These are phyloP conservation scores for Stemphylium lycopersici DNA, from an alignment of 2,329 filamentous ascomycete genomes.

Conservation along the genomic window DNA sequence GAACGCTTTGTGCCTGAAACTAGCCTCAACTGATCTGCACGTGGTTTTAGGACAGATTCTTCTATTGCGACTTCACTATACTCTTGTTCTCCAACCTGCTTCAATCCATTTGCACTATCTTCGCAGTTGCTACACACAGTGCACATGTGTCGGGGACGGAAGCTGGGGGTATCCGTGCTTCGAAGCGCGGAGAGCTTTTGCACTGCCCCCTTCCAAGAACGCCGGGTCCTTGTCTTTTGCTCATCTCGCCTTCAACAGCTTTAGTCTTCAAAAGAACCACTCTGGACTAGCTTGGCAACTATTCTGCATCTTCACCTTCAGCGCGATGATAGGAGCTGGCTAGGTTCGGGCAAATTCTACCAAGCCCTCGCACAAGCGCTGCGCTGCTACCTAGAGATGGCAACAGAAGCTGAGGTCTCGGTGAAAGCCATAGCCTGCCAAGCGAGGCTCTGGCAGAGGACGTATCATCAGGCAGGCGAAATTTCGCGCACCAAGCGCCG, in stretches of 20 bases:
- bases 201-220: conserved; percentile 22
- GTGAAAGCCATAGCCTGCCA: conserved; percentile 4
- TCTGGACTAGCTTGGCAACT: conserved; percentile 7
- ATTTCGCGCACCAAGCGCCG: conserved; percentile 24
- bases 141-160: background rate
- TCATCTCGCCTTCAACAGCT: conserved; percentile 10
- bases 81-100: background rate
- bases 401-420: background rate
- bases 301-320: background rate
- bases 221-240: conserved; percentile 12
- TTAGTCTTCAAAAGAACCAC: conserved; percentile 7
- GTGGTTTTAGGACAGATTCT: background rate
- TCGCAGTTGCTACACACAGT: background rate
- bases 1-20: background rate
- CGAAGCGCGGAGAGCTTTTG: conserved; percentile 8
- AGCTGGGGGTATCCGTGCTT: conserved; percentile 4
- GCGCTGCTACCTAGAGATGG: conserved; percentile 3
- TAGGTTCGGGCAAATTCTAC: conserved; percentile 5
- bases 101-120: too few species aligned
- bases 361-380: conserved; percentile 1
- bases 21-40: background rate
- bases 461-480: conserved; percentile 10
- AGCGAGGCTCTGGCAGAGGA: conserved; percentile 14
- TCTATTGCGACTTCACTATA: background rate
- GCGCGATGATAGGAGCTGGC: background rate